phyloP scores from a whole-genome alignment of 768 basidiomycete species.

The Tylopilus sp. region DNA sequence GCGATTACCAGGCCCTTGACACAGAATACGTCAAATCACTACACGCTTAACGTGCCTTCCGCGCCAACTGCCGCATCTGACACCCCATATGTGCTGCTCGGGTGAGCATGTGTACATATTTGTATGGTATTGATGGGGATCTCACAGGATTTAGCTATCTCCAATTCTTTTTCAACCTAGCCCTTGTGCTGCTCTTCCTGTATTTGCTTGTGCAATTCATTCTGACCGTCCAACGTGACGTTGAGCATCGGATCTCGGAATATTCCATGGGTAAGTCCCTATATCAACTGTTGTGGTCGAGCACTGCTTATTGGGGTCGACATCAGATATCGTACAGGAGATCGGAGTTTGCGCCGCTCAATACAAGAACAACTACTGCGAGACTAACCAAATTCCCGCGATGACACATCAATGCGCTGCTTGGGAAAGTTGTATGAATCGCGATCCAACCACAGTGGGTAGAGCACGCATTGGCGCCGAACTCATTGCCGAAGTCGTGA shows the following conservation, averaged over 20 bases:
- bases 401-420: conserved; percentile 82
- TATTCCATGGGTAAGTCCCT: conserved; percentile 72
- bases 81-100: conserved; percentile 77
- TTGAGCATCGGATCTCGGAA: conserved; percentile 81
- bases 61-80: conserved; percentile 55
- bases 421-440: conserved; percentile 95
- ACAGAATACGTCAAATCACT: conserved; percentile 70
- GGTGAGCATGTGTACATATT: conserved; percentile 46
- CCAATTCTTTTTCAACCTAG: conserved; percentile 92
- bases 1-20: conserved; percentile 38
- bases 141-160: conserved; percentile 58
- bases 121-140: conserved; percentile 10
- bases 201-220: conserved; percentile 87
- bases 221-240: conserved; percentile 85
- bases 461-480: conserved; percentile 90
- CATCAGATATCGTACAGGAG: conserved; percentile 84
- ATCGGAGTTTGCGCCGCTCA: conserved; percentile 82
- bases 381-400: conserved; percentile 71
- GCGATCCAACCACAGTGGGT: conserved; percentile 86
- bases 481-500: conserved; percentile 93
- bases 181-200: conserved; percentile 76
- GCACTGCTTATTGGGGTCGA: conserved; percentile 18
- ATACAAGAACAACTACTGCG: conserved; percentile 83
- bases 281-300: conserved; percentile 9
- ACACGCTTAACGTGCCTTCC: conserved; percentile 77